Conservation (phyloP, 2,329 filamentous ascomycete species). For the Talaromyces sp. region DNA sequence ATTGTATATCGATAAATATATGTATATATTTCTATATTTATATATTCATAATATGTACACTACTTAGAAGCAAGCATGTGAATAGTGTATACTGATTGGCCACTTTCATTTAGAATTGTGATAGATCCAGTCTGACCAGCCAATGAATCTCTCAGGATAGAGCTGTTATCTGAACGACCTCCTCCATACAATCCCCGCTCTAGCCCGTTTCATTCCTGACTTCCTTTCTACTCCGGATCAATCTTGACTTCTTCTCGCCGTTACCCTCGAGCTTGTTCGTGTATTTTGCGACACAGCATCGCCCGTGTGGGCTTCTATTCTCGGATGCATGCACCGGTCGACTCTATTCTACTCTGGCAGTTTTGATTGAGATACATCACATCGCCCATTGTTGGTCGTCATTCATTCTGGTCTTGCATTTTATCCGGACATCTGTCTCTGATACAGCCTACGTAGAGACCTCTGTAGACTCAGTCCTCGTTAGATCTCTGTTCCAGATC, state of each 20-base stretch:
- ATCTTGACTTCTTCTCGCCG: neutral
- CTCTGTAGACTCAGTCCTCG: neutral
- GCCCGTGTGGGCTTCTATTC: neutral
- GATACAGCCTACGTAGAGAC: neutral
- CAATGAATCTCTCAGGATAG: neutral
- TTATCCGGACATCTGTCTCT: no score
- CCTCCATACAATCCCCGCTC: constrained; percentile 6
- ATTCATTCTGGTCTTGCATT: neutral
- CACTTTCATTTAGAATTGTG: neutral
- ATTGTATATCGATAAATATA: no score
- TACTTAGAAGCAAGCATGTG: neutral
- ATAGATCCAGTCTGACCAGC: neutral
- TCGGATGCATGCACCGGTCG: neutral
- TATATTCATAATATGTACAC: no score
- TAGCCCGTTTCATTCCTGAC: neutral
- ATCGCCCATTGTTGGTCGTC: neutral
- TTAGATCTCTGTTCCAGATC: neutral
- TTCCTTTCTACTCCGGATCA: neutral
- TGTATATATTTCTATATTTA: no score
- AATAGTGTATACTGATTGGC: constrained; percentile 2
- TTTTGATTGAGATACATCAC: neutral
- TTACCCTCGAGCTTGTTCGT: neutral
- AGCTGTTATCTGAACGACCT: neutral
- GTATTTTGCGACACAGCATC: neutral
- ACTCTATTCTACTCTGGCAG: neutral